Evolutionary conservation across 225 moss, liverwort and hornwort genomes (phyloP), one percentile per base, ranked within the genome.

Genomic region (Takakia lepidozioides): DNA sequence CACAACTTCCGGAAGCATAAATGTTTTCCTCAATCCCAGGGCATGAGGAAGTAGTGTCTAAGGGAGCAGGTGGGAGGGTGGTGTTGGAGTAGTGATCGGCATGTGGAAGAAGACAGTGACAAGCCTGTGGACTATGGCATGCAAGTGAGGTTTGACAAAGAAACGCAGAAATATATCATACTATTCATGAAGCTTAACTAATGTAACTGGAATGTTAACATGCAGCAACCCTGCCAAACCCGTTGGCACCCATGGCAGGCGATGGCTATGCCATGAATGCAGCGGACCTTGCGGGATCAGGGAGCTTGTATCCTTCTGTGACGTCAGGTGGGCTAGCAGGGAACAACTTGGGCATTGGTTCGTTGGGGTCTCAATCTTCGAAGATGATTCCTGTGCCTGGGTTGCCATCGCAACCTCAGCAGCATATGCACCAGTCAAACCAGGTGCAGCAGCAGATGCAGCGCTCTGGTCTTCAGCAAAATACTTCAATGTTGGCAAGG

Each of bases 361-460:
- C 83, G 17, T 61, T 74, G 59, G 63, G 75, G 32, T 70, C 84
- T 32, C 73, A 84, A 58, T 56, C 84, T 43, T 66, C 79, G 24
- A 95, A 95, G 52, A 95, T 95, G 95, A 90, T 95, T 38, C 95
- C 95, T 29, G 90, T 95, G 21, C 95, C 90, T 27, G 90, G 95
- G 48, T 78, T 95, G 59, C 84, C 90, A 29, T 54, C 78, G 42
- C 61, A 76, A 27, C 73, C 73, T 51, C 66, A 77, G 45, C 85
- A 85, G 47, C 84, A 77, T 19, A 44, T 66, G 57, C 77, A 68
- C 54, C 83, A 81, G 43, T 54, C 64, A 49, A 75, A 62, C 46
- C 69, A 78, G 46, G 48, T 66, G 38, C 71, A 64, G 35, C 77
- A 71, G 38, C 63, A 78, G 65, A 38, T 25, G 51, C 71, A 40